Percentiles rank a stretch among this genome's conserved stretches.
Evolutionary conservation across 2,329 filamentous ascomycete genomes (phyloP).

Genomic region (Phaeoacremonium minimum): DNA sequence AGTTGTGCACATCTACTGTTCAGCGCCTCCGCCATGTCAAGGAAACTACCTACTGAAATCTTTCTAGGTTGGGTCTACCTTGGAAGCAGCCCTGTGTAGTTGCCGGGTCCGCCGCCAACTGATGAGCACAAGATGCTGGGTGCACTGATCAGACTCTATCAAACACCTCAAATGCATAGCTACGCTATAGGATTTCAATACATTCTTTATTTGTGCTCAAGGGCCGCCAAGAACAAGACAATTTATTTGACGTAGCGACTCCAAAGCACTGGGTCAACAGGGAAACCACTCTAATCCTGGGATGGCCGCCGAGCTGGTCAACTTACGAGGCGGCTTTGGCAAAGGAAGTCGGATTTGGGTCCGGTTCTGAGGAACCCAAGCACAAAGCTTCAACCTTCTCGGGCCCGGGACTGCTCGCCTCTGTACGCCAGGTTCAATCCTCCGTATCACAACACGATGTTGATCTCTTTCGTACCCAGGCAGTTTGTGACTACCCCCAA

Average conservation of each 20-base stretch:
- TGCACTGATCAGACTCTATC: neutral
- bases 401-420: neutral
- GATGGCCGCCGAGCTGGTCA: neutral
- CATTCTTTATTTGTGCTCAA: neutral
- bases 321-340: neutral
- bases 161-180: neutral
- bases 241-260: neutral
- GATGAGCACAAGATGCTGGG: neutral
- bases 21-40: no score
- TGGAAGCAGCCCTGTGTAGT: no score
- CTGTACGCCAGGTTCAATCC: neutral
- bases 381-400: neutral
- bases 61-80: no score
- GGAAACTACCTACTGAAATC: no score
- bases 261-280: neutral
- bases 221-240: no score
- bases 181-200: neutral
- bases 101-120: no score
- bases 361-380: conserved; percentile 8
- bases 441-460: neutral
- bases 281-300: neutral
- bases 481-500: no score
- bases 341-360: conserved; percentile 9
- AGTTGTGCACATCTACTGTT: no score
- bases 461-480: neutral